Conservation (phyloP, 2,329 filamentous ascomycete species). For the Aspergillus carbonarius region DNA sequence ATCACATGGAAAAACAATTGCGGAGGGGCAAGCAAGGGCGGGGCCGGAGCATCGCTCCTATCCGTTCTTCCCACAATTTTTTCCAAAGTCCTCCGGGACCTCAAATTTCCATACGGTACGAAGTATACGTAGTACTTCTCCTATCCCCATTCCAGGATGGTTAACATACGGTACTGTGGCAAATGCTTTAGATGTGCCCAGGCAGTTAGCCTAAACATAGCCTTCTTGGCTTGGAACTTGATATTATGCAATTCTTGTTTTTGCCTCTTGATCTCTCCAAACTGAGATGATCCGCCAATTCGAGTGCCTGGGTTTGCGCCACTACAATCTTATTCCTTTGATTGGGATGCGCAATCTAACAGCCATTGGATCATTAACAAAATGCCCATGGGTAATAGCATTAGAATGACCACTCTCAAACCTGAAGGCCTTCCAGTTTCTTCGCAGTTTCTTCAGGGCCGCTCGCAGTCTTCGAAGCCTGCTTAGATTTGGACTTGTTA, state of each 20-base stretch:
- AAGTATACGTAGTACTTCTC: neutral
- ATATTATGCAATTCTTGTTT: too few species aligned
- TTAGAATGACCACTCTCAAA: constrained; percentile 25
- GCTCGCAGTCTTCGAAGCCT: constrained; percentile 26
- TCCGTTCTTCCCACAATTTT: neutral
- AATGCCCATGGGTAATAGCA: neutral
- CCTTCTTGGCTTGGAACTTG: too few species aligned
- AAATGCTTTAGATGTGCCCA: too few species aligned
- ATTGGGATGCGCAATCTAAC: neutral
- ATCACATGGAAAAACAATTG: neutral
- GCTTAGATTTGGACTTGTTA: constrained; percentile 53
- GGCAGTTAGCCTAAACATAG: too few species aligned
- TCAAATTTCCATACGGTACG: too few species aligned
- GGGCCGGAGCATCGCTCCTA: neutral
- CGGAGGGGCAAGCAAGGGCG: constrained; percentile 3
- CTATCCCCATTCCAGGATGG: neutral
- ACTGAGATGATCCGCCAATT: neutral
- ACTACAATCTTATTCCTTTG: neutral
- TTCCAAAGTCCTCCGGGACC: neutral
- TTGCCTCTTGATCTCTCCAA: neutral
- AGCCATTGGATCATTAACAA: neutral
- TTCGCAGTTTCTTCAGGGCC: constrained; percentile 38
- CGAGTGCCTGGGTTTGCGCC: neutral
- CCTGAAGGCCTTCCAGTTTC: constrained; percentile 43
- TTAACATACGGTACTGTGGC: too few species aligned